Base-by-base conservation (phyloP, 2,329 filamentous ascomycete genomes). In the Xylogone sp. region DNA sequence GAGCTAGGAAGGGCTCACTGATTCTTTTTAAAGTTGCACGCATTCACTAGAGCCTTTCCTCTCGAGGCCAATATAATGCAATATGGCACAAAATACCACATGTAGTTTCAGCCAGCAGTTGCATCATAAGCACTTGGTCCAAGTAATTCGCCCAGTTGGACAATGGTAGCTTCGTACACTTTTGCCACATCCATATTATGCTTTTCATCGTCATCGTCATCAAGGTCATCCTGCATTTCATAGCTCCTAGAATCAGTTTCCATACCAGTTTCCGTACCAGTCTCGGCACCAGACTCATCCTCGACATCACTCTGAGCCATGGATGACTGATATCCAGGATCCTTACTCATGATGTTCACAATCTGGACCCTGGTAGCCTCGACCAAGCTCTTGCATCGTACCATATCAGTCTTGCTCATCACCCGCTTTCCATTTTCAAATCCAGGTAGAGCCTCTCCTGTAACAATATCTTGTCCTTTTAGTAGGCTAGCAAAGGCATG, bases 391-490 rank as follows among this genome's bases (percentile, higher is more conserved):
- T 88, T 87, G 57, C 92, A 87, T 42, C 93, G 81, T 7, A 97
- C 90, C 77, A 94, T 96, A 67, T 97, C 90, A 1, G 88, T 93
- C 18, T 70, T 75, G 1, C 84, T 90, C 74, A 89, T 86, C 1
- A 67, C 58, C 53, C 75, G 69, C 4, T 76, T 71, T 1, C 79
- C 79, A 6, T 73, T 76, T 56, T 83, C 81, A 56, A 92, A 90
- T 0, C 90, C 90, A 0, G 89, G 84, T 1, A 96, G 72, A 0
- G 73, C 62, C 39, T 85, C 81, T 0, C 80, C 78, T 0, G 85
- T 85, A 13, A 84, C 79, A 3, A 84, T 70, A 62, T 96, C 84
- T 52, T 78, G 71, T 3, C 88, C 87, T 21, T 76, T 72, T 1
- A 96, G 65, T 9, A 97, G 73, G 52, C 86, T 89, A 1, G 88